Percentiles rank a stretch among this genome's conserved stretches.
Evolutionary conservation across 129 eudicot species (phyloP).

Genomic region (Tagetes patula): DNA sequence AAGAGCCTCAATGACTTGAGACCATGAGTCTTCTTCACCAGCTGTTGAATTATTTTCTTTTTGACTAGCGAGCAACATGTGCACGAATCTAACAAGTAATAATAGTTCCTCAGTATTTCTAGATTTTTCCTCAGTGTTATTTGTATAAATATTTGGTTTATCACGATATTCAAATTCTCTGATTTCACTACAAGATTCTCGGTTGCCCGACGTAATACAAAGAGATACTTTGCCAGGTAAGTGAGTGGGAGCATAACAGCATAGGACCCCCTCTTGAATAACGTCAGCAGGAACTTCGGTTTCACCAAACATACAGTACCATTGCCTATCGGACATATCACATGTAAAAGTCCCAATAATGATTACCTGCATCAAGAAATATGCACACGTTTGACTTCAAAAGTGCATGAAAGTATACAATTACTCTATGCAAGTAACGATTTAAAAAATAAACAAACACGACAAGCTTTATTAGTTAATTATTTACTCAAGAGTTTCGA

Average conservation of each 20-base stretch:
- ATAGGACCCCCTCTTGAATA: slow-evolving; percentile 76
- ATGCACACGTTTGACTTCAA: slow-evolving; percentile 3
- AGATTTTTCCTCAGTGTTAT: slow-evolving; percentile 40
- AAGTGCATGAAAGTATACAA: neutral
- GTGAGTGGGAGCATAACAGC: slow-evolving; percentile 76
- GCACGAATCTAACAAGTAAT: slow-evolving; percentile 71
- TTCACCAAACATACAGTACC: slow-evolving; percentile 95
- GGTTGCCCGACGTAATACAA: slow-evolving; percentile 78
- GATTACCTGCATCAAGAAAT: slow-evolving; percentile 58
- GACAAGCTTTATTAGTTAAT: neutral
- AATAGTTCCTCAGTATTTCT: slow-evolving; percentile 62
- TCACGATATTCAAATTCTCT: slow-evolving; percentile 80
- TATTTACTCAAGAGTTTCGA: neutral
- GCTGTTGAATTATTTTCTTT: slow-evolving; percentile 44
- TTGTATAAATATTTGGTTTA: slow-evolving; percentile 25
- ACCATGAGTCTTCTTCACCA: slow-evolving; percentile 64
- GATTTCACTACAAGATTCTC: slow-evolving; percentile 86
- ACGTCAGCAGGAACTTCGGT: slow-evolving; percentile 83
- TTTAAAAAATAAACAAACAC: neutral
- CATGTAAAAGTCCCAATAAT: slow-evolving; percentile 77
- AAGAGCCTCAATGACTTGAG: slow-evolving; percentile 64
- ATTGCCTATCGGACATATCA: slow-evolving; percentile 48
- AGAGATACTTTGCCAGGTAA: slow-evolving; percentile 70
- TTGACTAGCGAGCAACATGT: slow-evolving; percentile 53
- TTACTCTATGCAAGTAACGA: neutral